Conservation (phyloP, 352 stramenopile genomes). For the Phytopythium oedochilum region DNA sequence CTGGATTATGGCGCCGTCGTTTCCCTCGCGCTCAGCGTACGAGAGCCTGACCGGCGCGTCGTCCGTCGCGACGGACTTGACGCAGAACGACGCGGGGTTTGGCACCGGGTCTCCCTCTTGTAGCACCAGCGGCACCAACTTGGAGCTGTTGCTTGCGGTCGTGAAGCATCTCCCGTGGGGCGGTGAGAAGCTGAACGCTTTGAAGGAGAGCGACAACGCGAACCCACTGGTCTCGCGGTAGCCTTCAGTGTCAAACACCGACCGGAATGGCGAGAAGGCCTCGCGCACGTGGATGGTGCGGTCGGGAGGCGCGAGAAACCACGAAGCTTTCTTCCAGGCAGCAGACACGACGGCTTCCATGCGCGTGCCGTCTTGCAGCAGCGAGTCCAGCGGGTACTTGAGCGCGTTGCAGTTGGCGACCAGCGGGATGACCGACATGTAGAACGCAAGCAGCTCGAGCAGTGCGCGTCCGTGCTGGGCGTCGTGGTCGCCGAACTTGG, state of each 20-base stretch:
- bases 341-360: constrained; percentile 19
- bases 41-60: constrained; percentile 22
- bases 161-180: constrained; percentile 28
- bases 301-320: constrained; percentile 24
- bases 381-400: constrained; percentile 39
- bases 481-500: constrained; percentile 27
- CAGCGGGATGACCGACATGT: constrained; percentile 36
- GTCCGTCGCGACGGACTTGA: constrained; percentile 24
- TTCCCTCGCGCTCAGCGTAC: constrained; percentile 25
- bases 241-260: constrained; percentile 15
- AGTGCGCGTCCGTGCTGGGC: constrained; percentile 18
- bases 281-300: constrained; percentile 28
- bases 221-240: constrained; percentile 9
- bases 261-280: constrained; percentile 24
- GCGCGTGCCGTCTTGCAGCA: constrained; percentile 20
- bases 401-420: constrained; percentile 46
- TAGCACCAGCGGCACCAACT: constrained; percentile 11
- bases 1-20: constrained; percentile 19
- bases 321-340: constrained; percentile 16
- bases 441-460: constrained; percentile 34
- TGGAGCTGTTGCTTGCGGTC: constrained; percentile 5
- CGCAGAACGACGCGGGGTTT: constrained; percentile 18
- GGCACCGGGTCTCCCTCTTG: constrained; percentile 2
- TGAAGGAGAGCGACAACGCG: constrained; percentile 26
- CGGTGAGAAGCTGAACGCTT: constrained; percentile 26